Conservation (phyloP, 192 early-diverging fungal species). For the Mortierella claussenii region DNA sequence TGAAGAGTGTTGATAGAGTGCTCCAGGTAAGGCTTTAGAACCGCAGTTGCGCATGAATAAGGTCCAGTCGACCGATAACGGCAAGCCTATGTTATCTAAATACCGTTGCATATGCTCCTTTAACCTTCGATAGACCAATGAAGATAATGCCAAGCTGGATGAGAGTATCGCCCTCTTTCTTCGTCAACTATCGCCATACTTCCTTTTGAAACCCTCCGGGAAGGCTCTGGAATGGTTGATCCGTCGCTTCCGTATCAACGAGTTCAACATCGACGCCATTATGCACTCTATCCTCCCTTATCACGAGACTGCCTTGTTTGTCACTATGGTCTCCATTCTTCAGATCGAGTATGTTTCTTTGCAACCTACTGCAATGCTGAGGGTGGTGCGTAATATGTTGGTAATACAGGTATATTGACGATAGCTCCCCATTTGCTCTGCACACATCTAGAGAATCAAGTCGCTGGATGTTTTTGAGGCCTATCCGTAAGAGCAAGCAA, state of each 20-base stretch:
- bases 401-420: no score
- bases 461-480: constrained; percentile 68
- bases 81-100: no score
- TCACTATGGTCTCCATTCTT: constrained; percentile 82
- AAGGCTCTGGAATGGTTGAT: constrained; percentile 95
- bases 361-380: no score
- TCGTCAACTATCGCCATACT: constrained; percentile 82
- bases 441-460: constrained; percentile 51
- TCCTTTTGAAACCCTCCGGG: constrained; percentile 84
- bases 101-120: no score
- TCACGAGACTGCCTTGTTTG: constrained; percentile 92
- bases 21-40: constrained; percentile 77
- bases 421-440: neutral
- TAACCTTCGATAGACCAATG: constrained; percentile 63
- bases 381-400: no score
- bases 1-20: constrained; percentile 83
- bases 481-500: constrained; percentile 62
- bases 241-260: constrained; percentile 86
- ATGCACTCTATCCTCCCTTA: constrained; percentile 88
- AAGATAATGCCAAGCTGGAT: constrained; percentile 86
- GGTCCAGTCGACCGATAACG: no score
- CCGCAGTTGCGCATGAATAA: no score
- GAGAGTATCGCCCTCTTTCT: constrained; percentile 79
- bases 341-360: constrained; percentile 67
- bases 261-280: constrained; percentile 85